Conservation (phyloP, 495 filamentous ascomycete species). For the Tuber magnatum region DNA sequence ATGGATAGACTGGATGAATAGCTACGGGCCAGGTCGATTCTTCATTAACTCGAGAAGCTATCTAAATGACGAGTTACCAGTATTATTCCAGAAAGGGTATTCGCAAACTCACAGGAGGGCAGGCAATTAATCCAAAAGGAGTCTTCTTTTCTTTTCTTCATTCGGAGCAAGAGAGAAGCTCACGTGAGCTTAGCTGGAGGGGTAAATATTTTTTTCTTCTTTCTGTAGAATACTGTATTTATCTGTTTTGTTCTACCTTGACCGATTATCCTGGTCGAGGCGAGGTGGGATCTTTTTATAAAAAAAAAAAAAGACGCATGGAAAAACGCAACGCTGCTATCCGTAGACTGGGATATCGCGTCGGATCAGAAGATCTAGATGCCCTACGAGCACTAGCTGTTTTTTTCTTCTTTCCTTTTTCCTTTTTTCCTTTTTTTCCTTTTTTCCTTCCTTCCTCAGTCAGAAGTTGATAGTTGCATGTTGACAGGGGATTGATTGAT, state of each 20-base stretch:
- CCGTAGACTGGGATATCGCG: neutral
- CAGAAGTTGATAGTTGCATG: neutral
- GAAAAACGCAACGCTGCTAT: neutral
- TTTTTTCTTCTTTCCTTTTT: neutral
- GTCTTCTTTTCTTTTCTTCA: neutral
- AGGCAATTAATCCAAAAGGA: neutral
- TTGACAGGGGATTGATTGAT: neutral
- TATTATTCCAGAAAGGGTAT: neutral
- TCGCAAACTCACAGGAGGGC: neutral
- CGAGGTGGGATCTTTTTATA: neutral
- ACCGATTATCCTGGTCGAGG: neutral
- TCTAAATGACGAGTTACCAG: neutral
- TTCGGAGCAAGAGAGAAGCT: neutral
- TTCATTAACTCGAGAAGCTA: neutral
- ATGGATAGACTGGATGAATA: neutral
- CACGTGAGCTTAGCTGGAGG: neutral
- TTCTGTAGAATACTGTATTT: neutral
- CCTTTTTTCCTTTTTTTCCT: neutral
- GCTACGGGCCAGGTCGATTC: neutral
- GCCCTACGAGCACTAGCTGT: neutral
- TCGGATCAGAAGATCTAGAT: slow-evolving; percentile 1
- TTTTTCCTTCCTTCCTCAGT: neutral
- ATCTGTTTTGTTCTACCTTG: neutral
- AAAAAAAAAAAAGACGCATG: neutral
- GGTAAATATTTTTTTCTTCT: neutral